Evolutionary conservation across 208 protist genomes (phyloP), one percentile per base, ranked within the genome.

Genomic region (Acanthamoeba culbertsoni): DNA sequence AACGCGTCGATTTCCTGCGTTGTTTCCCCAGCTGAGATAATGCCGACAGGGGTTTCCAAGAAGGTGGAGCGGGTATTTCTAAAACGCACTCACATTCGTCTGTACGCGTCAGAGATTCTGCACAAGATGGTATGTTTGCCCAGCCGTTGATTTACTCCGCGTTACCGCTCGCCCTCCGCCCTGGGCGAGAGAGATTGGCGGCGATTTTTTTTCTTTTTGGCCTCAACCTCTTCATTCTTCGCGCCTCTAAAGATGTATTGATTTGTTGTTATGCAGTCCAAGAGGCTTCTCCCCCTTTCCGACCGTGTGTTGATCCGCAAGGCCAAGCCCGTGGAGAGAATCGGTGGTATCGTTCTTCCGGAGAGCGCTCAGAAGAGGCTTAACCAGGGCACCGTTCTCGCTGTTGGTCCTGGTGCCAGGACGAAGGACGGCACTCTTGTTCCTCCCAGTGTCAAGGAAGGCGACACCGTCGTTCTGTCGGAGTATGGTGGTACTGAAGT

Each of bases 401-500:
- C 94, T 48, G 93, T 93, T 31, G 94, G 94, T 42, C 46, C 79
- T 45, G 86, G 86, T 6, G 82, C 48, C 6, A 46, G 33, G 28
- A 55, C 26, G n/a, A 65, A 35, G 37, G 63, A 95, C 23, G 94
- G 94, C 57, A 18, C 71, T 37, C 16, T 95, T 42, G 86, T 95
- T 28, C 92, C 92, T 16, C 35, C 45, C n/a, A 35, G 51, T 33
- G 91, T 95, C 16, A 84, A 89, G 65, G 88, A 73, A 16, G 93
- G 93, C 42, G 93, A 95, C 26, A 45, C 51, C 8, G 94, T 95
- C 53, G 23, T 95, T 5, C 93, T 95, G 35, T 91, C 93, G 3
- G 94, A 95, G 86, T 95, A 84, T 59, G 94, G 94, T 16, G 94
- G 94, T 26, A 94, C 63, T 45, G 37, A 91, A 23, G 40, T 95